Evolutionary conservation across 2,329 filamentous ascomycete genomes (phyloP).

Genomic region (Ascochyta clinopodiicola): DNA sequence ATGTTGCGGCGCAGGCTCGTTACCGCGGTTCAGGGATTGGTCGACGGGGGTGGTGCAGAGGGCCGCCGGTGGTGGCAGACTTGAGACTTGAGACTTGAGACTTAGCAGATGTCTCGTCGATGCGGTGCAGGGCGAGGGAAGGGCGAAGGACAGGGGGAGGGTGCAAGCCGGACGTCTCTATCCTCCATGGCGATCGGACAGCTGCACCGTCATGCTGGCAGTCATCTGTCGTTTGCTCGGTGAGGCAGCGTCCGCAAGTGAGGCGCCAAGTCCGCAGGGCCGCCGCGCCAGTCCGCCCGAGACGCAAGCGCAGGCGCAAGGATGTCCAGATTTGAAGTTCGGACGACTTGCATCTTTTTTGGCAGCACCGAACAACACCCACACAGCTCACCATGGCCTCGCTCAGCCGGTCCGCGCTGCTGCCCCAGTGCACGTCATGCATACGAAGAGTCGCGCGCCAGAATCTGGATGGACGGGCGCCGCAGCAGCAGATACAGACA

Average conservation of each 20-base stretch:
- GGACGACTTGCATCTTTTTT: slow-evolving; percentile 25
- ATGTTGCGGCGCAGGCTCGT: slow-evolving; percentile 56
- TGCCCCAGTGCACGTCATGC: slow-evolving; percentile 50
- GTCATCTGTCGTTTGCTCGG: slow-evolving; percentile 37
- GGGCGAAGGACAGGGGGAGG: slow-evolving; percentile 16
- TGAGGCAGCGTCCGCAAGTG: slow-evolving; percentile 21
- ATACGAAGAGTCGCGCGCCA: slow-evolving; percentile 43
- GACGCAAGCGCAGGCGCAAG: slow-evolving; percentile 25
- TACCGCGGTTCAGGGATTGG: slow-evolving; percentile 33
- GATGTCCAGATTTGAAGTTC: slow-evolving; percentile 32
- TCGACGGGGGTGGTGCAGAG: slow-evolving; percentile 21
- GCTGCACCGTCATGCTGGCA: slow-evolving; percentile 26
- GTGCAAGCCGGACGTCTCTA: slow-evolving; percentile 26
- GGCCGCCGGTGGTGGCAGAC: slow-evolving; percentile 1
- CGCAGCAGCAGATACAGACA: slow-evolving; percentile 50
- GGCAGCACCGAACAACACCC: slow-evolving; percentile 12
- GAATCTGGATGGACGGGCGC: slow-evolving; percentile 34
- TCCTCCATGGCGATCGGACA: slow-evolving; percentile 36
- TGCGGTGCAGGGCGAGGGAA: slow-evolving; percentile 14
- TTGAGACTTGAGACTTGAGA: too few species aligned
- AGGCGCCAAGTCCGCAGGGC: slow-evolving; percentile 24
- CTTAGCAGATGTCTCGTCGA: neutral
- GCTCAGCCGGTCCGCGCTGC: slow-evolving; percentile 37
- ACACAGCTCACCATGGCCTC: slow-evolving; percentile 42
- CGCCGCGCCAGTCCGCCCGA: slow-evolving; percentile 22